A percentile compares a stretch with the other conserved stretches of the same genome.
Evolutionary conservation across 805 yeast genomes (phyloP).

Genomic region (Lipomyces sp.): DNA sequence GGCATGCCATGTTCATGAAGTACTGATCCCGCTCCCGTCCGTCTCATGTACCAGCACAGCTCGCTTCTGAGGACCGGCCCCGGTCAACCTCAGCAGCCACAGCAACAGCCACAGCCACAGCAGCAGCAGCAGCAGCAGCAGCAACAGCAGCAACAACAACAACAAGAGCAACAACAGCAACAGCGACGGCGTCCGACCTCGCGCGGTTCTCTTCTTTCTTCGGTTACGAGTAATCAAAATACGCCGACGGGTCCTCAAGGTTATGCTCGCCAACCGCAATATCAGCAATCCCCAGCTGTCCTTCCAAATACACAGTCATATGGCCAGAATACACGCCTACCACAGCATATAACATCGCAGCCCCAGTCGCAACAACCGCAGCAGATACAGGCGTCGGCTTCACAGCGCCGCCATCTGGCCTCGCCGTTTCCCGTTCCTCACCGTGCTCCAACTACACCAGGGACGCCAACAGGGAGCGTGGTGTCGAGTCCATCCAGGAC

Average conservation of each 20-base stretch:
- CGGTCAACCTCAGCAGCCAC: slow-evolving; percentile 19
- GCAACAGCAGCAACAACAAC: background rate
- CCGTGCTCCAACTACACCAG: slow-evolving; percentile 20
- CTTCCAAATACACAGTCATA: background rate
- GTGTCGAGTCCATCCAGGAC: slow-evolving; percentile 16
- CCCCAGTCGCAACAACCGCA: slow-evolving; percentile 8
- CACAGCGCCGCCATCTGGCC: slow-evolving; percentile 23
- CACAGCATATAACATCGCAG: slow-evolving; percentile 4
- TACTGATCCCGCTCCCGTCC: no score
- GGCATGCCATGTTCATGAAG: no score
- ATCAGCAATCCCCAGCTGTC: background rate
- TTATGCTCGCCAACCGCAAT: slow-evolving; percentile 8
- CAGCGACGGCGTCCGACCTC: background rate
- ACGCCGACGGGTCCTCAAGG: slow-evolving; percentile 8
- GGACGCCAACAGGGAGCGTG: slow-evolving; percentile 18
- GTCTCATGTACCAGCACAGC: background rate
- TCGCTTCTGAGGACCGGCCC: slow-evolving; percentile 12
- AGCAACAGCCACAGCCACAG: slow-evolving; percentile 6
- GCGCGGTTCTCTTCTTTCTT: background rate
- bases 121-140: background rate
- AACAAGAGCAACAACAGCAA: background rate
- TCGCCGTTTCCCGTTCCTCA: slow-evolving; percentile 22
- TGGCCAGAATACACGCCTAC: slow-evolving; percentile 3
- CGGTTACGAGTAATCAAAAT: background rate
- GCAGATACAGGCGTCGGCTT: slow-evolving; percentile 4